A percentile compares a stretch with the other conserved stretches of the same genome.
Conservation (phyloP, 2,329 filamentous ascomycete genomes). For the Alternaria infectoria region DNA sequence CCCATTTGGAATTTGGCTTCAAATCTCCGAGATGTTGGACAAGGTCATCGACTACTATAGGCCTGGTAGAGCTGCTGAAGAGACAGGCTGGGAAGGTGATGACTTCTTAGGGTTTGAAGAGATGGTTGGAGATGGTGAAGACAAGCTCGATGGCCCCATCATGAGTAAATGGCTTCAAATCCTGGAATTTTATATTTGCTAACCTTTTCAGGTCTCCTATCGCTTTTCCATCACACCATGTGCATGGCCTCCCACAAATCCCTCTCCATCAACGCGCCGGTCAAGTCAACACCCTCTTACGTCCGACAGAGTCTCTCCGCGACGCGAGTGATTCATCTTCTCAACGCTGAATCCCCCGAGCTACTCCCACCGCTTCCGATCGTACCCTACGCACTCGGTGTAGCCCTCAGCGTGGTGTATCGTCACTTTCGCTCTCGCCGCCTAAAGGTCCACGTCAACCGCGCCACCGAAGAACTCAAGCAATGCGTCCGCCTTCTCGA, state of each 20-base stretch:
- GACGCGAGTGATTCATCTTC: constrained; percentile 61
- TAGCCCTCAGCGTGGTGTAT: constrained; percentile 64
- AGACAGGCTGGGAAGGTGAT: constrained; percentile 56
- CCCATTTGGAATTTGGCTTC: constrained; percentile 57
- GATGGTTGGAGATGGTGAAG: constrained; percentile 49
- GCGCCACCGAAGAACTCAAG: constrained; percentile 54
- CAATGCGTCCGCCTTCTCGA: constrained; percentile 54
- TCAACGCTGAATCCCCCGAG: constrained; percentile 54
- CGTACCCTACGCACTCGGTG: constrained; percentile 62
- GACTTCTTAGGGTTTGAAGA: constrained; percentile 55
- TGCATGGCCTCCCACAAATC: constrained; percentile 64
- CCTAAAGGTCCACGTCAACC: constrained; percentile 55
- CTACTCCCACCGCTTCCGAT: constrained; percentile 60
- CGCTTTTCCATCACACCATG: constrained; percentile 63
- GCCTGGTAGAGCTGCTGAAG: constrained; percentile 48
- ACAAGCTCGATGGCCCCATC: constrained; percentile 46
- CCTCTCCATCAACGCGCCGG: constrained; percentile 50
- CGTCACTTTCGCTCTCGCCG: constrained; percentile 62
- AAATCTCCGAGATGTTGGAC: constrained; percentile 54
- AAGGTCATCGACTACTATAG: constrained; percentile 57
- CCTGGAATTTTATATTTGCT: constrained; percentile 10
- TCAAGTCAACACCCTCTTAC: constrained; percentile 58
- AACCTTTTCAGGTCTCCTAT: constrained; percentile 53
- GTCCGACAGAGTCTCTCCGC: constrained; percentile 62
- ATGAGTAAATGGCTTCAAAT: constrained; percentile 37